Percentiles rank a stretch among this genome's conserved stretches.
Conservation (phyloP, 495 filamentous ascomycete genomes). For the Aspergillus funiculosus region DNA sequence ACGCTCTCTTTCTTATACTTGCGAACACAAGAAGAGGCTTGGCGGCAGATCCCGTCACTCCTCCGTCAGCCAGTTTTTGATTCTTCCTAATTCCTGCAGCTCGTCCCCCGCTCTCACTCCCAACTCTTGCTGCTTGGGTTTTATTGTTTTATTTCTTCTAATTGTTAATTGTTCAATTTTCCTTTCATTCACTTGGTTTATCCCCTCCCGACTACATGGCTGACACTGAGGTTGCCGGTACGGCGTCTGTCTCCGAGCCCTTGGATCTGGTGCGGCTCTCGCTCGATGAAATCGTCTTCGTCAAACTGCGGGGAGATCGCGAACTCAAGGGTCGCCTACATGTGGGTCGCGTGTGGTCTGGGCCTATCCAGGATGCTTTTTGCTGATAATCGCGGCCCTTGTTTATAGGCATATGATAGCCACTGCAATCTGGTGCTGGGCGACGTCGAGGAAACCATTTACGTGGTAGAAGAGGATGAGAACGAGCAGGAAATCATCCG, state of each 20-base stretch:
- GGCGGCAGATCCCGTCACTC: no score
- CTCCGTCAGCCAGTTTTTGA: neutral
- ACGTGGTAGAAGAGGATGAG: constrained; percentile 76
- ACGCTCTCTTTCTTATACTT: neutral
- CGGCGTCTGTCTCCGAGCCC: constrained; percentile 69
- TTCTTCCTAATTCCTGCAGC: neutral
- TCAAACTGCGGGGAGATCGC: constrained; percentile 90
- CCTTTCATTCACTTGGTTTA: neutral
- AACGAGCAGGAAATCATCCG: constrained; percentile 70
- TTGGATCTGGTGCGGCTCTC: constrained; percentile 92
- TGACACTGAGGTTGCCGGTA: constrained; percentile 60
- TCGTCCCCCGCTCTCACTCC: no score
- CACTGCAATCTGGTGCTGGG: constrained; percentile 98
- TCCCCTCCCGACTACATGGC: constrained; percentile 49
- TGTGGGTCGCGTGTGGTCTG: constrained; percentile 48
- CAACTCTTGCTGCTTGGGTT: no score
- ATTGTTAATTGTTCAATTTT: neutral
- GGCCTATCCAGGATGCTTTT: neutral
- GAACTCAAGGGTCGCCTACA: constrained; percentile 93
- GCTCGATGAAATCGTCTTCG: constrained; percentile 92
- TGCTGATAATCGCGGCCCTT: constrained; percentile 6
- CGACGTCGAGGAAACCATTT: constrained; percentile 96
- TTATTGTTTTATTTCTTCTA: constrained; percentile 2
- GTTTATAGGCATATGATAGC: constrained; percentile 94
- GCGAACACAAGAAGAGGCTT: no score